Conservation (phyloP, 2,329 filamentous ascomycete species). For the Thyridium curvatum region DNA sequence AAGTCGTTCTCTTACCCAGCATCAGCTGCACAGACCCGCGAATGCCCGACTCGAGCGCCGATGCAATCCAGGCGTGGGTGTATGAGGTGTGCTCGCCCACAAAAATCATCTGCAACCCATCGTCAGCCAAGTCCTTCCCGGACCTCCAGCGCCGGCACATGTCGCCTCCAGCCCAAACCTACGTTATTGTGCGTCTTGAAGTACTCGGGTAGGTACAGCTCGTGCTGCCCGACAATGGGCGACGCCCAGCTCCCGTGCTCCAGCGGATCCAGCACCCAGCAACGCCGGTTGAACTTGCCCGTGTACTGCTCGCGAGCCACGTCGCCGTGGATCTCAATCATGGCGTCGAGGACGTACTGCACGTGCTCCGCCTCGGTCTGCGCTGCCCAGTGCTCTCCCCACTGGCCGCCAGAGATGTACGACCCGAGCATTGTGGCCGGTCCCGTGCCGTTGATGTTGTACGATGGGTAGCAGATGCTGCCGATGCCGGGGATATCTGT, state of each 20-base stretch:
- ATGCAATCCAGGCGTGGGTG: slow-evolving; percentile 66
- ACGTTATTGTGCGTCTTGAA: slow-evolving; percentile 61
- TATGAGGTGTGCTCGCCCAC: slow-evolving; percentile 64
- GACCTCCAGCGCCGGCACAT: no score
- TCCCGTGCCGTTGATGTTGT: slow-evolving; percentile 57
- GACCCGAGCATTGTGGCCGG: slow-evolving; percentile 56
- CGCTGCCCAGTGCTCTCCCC: slow-evolving; percentile 31
- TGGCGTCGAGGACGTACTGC: slow-evolving; percentile 55
- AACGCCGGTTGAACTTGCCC: slow-evolving; percentile 56
- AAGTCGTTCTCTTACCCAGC: slow-evolving; percentile 32
- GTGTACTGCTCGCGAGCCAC: slow-evolving; percentile 57
- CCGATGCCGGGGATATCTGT: slow-evolving; percentile 57
- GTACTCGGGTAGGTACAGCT: slow-evolving; percentile 66
- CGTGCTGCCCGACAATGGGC: slow-evolving; percentile 58
- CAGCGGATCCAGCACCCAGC: slow-evolving; percentile 58
- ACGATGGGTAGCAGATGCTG: slow-evolving; percentile 60
- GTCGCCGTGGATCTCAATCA: slow-evolving; percentile 60
- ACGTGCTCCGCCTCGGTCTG: slow-evolving; percentile 55
- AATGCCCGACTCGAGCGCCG: slow-evolving; percentile 61
- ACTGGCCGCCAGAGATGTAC: slow-evolving; percentile 42
- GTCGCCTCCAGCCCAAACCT: slow-evolving; percentile 8
- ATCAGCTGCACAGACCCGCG: slow-evolving; percentile 59
- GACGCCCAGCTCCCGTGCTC: slow-evolving; percentile 57
- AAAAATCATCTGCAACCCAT: slow-evolving; percentile 50
- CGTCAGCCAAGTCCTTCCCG: no score